phyloP scores from a whole-genome alignment of 2,329 filamentous ascomycete species.

The Metarhizium sp. region DNA sequence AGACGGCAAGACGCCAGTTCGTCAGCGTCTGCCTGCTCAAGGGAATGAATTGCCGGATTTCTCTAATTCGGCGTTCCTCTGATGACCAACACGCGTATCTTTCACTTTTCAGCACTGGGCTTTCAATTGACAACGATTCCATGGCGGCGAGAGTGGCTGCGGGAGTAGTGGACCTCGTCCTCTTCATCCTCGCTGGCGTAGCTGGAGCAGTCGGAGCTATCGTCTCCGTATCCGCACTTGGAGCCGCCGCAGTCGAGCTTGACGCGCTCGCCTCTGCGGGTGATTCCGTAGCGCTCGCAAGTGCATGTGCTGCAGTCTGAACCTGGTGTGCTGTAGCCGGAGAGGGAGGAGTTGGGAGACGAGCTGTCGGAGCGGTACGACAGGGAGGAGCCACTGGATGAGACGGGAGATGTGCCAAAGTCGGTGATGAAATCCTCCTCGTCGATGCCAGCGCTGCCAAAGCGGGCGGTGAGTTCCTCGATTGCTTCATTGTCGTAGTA shows the following conservation, averaged over 20 bases:
- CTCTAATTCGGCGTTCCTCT: slow-evolving; percentile 15
- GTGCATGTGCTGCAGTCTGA: slow-evolving; percentile 75
- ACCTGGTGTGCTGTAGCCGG: slow-evolving; percentile 69
- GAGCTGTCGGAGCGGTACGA: slow-evolving; percentile 67
- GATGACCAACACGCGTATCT: slow-evolving; percentile 2
- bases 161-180: slow-evolving; percentile 32
- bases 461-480: slow-evolving; percentile 71
- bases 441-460: slow-evolving; percentile 52
- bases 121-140: slow-evolving; percentile 47
- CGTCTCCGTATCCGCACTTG: slow-evolving; percentile 74
- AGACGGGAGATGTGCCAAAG: slow-evolving; percentile 51
- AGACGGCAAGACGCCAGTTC: slow-evolving; percentile 19
- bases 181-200: slow-evolving; percentile 52
- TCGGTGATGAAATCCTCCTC: slow-evolving; percentile 46
- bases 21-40: slow-evolving; percentile 17
- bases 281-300: slow-evolving; percentile 95
- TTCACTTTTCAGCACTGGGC: neutral
- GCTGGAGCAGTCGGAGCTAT: slow-evolving; percentile 60
- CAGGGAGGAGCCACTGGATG: slow-evolving; percentile 60
- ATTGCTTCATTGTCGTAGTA: slow-evolving; percentile 65
- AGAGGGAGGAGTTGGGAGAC: slow-evolving; percentile 62
- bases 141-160: slow-evolving; percentile 50
- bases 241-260: slow-evolving; percentile 91
- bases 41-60: slow-evolving; percentile 26
- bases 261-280: slow-evolving; percentile 82